Percentiles rank a stretch among this genome's conserved stretches.
Conservation (phyloP, 345 rosid genomes). For the Citrus sinensis region DNA sequence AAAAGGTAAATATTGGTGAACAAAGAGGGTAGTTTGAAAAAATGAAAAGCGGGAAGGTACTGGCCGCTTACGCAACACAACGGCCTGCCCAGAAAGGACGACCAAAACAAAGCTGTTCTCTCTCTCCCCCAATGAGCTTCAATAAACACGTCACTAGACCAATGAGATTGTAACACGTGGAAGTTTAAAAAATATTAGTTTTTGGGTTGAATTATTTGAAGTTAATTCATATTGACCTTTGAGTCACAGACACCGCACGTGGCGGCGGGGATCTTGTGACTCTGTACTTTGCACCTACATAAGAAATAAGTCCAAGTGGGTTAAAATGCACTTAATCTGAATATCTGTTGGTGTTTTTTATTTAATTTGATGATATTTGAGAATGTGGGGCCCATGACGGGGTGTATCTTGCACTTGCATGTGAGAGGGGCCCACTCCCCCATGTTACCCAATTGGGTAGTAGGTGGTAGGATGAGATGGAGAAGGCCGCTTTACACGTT, state of each 20-base stretch:
- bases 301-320: background rate
- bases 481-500: background rate
- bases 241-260: slow-evolving; percentile 26
- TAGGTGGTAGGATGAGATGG: background rate
- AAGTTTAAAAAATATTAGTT: background rate
- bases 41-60: background rate
- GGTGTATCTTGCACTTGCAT: background rate
- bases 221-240: slow-evolving; percentile 27
- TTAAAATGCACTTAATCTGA: background rate
- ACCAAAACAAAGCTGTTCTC: slow-evolving; percentile 1
- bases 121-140: background rate
- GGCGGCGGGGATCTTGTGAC: slow-evolving; percentile 29
- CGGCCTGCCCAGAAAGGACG: slow-evolving; percentile 18
- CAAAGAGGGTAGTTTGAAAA: background rate
- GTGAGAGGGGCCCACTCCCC: background rate
- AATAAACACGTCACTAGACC: slow-evolving; percentile 10
- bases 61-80: slow-evolving; percentile 34
- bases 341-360: background rate
- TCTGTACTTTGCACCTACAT: background rate
- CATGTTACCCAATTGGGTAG: background rate
- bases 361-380: background rate
- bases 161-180: slow-evolving; percentile 10
- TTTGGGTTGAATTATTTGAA: background rate
- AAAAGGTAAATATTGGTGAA: background rate
- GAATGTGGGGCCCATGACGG: background rate